Conservation (phyloP, 2,329 filamentous ascomycete species). For the Epichloe coenophiala region DNA sequence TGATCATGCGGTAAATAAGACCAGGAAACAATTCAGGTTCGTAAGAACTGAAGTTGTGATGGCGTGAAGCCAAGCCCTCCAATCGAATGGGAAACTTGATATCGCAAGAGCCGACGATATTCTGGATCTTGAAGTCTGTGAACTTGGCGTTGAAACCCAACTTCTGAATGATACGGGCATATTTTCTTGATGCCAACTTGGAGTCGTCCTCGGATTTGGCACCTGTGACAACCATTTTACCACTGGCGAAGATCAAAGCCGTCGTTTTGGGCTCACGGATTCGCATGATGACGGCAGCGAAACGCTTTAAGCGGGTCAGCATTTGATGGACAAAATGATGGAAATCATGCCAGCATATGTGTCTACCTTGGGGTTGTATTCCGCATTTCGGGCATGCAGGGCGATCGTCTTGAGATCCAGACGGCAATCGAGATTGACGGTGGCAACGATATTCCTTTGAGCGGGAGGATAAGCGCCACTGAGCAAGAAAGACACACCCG, state of each 20-base stretch:
- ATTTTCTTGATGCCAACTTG: conserved; percentile 92
- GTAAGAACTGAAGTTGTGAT: conserved; percentile 99
- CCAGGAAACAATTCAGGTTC: conserved; percentile 97
- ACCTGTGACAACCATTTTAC: conserved; percentile 99
- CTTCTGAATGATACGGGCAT: conserved; percentile 98
- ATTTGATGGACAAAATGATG: not conserved
- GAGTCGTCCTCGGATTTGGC: conserved; percentile 97
- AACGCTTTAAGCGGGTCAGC: conserved; percentile 52
- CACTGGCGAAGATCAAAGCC: conserved; percentile 90
- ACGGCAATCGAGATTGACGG: conserved; percentile 94
- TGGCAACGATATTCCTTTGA: conserved; percentile 93
- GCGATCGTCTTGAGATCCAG: conserved; percentile 98
- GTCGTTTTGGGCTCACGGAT: conserved; percentile 99
- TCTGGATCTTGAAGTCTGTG: conserved; percentile 99
- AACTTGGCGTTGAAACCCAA: conserved; percentile 99
- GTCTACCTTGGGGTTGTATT: conserved; percentile 93
- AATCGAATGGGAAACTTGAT: conserved; percentile 99
- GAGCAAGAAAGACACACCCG: conserved; percentile 16
- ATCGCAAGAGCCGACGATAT: conserved; percentile 96
- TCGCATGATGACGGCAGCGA: conserved; percentile 98
- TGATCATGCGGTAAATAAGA: conserved; percentile 99
- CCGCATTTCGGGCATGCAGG: conserved; percentile 91
- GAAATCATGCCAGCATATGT: conserved; percentile 7
- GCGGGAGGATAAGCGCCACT: conserved; percentile 38
- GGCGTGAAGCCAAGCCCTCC: conserved; percentile 86